Conservation (phyloP, 2,329 filamentous ascomycete species). For the Monosporascus sp. region DNA sequence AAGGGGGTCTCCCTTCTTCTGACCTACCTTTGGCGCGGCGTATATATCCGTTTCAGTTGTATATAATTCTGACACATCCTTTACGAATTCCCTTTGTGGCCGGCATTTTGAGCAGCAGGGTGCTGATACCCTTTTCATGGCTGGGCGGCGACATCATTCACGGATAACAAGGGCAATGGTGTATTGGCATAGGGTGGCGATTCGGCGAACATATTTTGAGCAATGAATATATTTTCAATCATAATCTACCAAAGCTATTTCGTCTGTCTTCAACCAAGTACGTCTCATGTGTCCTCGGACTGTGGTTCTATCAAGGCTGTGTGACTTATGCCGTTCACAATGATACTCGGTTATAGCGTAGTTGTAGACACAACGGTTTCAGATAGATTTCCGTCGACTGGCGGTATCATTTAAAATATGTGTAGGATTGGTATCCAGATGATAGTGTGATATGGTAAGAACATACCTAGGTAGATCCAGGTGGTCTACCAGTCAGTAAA, state of each 20-base stretch:
- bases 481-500: no score
- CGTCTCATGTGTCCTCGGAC: no score
- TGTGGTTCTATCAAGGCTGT: no score
- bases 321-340: no score
- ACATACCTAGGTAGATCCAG: no score
- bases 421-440: no score
- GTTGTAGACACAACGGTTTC: no score
- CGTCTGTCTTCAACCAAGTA: no score
- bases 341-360: no score
- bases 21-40: conserved; percentile 2
- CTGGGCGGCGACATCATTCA: conserved; percentile 19
- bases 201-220: conserved; percentile 16
- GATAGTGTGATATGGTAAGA: no score
- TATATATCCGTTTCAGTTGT: conserved; percentile 17
- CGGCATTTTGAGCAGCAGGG: conserved; percentile 10
- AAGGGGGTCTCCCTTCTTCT: conserved; percentile 2
- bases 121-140: conserved; percentile 11
- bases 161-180: conserved; percentile 23
- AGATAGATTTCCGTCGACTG: no score
- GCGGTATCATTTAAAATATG: no score
- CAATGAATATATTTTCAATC: conserved; percentile 8
- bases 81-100: conserved; percentile 15
- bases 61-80: conserved; percentile 17
- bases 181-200: conserved; percentile 25
- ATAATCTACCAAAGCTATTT: neutral